Conservation (phyloP, 805 yeast genomes). For the Wickerhamiella brachini region DNA sequence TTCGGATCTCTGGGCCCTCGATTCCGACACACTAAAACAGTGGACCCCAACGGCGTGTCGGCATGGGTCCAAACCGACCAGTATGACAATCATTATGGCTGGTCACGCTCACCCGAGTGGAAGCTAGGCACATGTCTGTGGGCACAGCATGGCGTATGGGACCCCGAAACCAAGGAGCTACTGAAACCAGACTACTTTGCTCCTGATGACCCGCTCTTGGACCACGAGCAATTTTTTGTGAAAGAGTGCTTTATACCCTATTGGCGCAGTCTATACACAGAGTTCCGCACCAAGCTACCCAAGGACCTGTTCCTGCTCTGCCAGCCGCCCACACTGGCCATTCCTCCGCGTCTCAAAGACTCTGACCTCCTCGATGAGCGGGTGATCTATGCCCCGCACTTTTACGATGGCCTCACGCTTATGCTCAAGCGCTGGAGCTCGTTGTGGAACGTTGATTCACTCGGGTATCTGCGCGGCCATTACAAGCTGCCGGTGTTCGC, state of each 20-base stretch:
- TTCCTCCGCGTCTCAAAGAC: conserved; percentile 54
- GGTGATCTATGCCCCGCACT: conserved; percentile 71
- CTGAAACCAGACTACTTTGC: conserved; percentile 39
- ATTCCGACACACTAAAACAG: conserved; percentile 37
- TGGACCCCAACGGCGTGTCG: conserved; percentile 51
- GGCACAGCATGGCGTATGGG: conserved; percentile 69
- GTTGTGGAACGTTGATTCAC: conserved; percentile 67
- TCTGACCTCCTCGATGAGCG: conserved; percentile 42
- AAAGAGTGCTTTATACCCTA: conserved; percentile 50
- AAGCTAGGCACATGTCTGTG: conserved; percentile 59
- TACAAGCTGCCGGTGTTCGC: conserved; percentile 68
- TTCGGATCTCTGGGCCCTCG: conserved; percentile 65
- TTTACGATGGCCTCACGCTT: conserved; percentile 82
- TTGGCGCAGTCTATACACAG: conserved; percentile 34
- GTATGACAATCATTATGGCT: conserved; percentile 51
- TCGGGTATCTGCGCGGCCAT: conserved; percentile 66
- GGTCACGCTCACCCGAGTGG: conserved; percentile 54
- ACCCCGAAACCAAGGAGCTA: conserved; percentile 19
- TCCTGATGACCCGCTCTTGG: conserved; percentile 23
- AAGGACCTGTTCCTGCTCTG: conserved; percentile 42
- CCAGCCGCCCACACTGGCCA: conserved; percentile 70
- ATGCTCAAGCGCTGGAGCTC: conserved; percentile 82
- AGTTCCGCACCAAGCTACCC: conserved; percentile 32
- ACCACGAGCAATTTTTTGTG: conserved; percentile 43
- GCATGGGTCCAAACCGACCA: conserved; percentile 49